phyloP scores from a whole-genome alignment of 768 basidiomycete genomes.

The Xerocomus potaroensis region DNA sequence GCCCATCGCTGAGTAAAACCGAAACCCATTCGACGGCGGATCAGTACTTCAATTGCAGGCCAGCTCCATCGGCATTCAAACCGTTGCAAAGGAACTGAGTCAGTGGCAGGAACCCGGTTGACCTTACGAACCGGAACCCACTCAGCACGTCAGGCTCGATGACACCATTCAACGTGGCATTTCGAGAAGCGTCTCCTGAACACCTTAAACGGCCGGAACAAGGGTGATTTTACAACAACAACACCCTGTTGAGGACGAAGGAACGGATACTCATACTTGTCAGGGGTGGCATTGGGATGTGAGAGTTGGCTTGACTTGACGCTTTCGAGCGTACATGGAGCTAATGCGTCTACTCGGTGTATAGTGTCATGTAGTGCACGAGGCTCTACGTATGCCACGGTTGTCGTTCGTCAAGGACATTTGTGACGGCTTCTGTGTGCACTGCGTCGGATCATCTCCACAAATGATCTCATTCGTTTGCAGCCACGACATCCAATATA shows the following conservation, averaged over 20 bases:
- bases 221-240: background rate
- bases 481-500: no score
- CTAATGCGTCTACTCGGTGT: no score
- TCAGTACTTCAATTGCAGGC: background rate
- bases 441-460: background rate
- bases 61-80: constrained; percentile 2
- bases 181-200: constrained; percentile 3
- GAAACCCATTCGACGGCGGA: constrained; percentile 16
- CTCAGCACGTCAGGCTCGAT: constrained; percentile 5
- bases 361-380: no score
- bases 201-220: constrained; percentile 17
- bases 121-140: background rate
- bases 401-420: background rate
- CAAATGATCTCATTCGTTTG: background rate
- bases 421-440: background rate
- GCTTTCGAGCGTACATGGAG: no score
- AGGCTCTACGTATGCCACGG: no score
- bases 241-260: no score
- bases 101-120: constrained; percentile 1
- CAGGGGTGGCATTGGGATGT: no score
- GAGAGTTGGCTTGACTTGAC: no score
- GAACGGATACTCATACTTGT: no score
- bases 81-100: no score
- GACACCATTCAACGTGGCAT: constrained; percentile 10
- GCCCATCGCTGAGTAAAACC: constrained; percentile 5